Base-by-base conservation (phyloP, 2,329 filamentous ascomycete species). In the Cytospora mali region DNA sequence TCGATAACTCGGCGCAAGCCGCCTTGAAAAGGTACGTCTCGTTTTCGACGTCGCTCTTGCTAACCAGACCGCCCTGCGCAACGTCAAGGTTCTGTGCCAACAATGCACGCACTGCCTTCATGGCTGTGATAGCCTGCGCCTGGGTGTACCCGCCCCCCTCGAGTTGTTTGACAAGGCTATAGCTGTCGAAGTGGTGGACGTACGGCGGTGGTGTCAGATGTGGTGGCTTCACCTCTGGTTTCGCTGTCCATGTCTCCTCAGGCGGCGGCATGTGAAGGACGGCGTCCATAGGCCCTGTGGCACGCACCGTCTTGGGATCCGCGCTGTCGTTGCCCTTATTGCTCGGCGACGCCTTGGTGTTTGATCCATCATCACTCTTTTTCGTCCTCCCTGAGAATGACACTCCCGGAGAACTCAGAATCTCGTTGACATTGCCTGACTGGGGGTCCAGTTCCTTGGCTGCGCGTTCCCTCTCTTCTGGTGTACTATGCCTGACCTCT, bases 151-250 rank as follows among this genome's bases (percentile, higher is more conserved):
- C 90, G 14, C 88, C 87, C 0, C 77, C 78, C 21, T 88, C 83
- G 18, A 99, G 86, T 69, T 92, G 87, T 71, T 90, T 89, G 18
- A 98, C 95, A 6, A 98, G 84, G 16, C 87, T 88, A 76, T 95
- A 99, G 27, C 89, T 97, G 77, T 99, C 94, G 76, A 99, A 99
- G 77, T 98, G 93, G 77, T 99, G 95, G 35, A 97, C 88, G 72
- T 97, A 96, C 1, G 88, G 90, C 9, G 91, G 86, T 0, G 91
- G 84, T 54, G 86, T 82, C 72, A 90, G 84, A 72, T 93, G 88
- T 5, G 89, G 89, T 25, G 85, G 83, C 68, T 83, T 82, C 54
- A 79, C 71, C 51, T 71, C 62, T 39, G 71, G 65, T 50, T 73
- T 72, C 14, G 69, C 68, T 21, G 42, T 23, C 42, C 42, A 46